These are phyloP conservation scores for Fistulinella prunicolor DNA, from an alignment of 768 basidiomycete genomes.

Conservation along the genomic window DNA sequence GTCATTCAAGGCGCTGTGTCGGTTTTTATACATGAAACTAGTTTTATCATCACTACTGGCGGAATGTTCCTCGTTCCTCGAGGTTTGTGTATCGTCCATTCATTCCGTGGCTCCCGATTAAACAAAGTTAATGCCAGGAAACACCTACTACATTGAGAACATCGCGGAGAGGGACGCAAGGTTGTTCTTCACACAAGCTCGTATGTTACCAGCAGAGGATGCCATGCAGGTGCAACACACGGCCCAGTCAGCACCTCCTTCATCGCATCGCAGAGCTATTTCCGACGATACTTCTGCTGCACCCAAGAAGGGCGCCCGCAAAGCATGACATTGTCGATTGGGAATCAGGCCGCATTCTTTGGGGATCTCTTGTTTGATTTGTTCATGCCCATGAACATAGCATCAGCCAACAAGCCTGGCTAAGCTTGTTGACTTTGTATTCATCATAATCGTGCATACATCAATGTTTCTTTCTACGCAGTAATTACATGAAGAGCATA, in stretches of 20 bases:
- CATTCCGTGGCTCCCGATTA: background rate
- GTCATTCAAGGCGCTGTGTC: conserved; percentile 88
- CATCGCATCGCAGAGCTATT: conserved; percentile 25
- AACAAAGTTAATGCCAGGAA: conserved; percentile 49
- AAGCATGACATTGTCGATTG: conserved; percentile 16
- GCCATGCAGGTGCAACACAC: conserved; percentile 21
- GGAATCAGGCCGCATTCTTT: background rate
- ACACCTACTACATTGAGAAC: conserved; percentile 89
- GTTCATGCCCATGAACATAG: background rate
- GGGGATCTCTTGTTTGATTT: background rate
- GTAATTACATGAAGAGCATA: conserved; percentile 7
- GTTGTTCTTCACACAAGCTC: conserved; percentile 91
- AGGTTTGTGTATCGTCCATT: conserved; percentile 46
- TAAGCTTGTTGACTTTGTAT: conserved; percentile 2
- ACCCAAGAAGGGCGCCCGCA: conserved; percentile 15
- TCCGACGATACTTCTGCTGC: conserved; percentile 23
- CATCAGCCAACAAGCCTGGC: background rate
- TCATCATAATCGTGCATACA: conserved; percentile 22
- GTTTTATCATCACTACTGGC: conserved; percentile 73
- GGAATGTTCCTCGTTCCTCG: conserved; percentile 90
- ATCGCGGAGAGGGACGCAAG: conserved; percentile 74
- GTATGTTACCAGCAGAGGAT: conserved; percentile 42
- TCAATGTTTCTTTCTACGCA: conserved; percentile 7
- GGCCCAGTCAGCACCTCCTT: conserved; percentile 30
- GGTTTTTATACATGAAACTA: conserved; percentile 77